phyloP scores from a whole-genome alignment of 257 asterid genomes.

The Solanum chiquidenum region DNA sequence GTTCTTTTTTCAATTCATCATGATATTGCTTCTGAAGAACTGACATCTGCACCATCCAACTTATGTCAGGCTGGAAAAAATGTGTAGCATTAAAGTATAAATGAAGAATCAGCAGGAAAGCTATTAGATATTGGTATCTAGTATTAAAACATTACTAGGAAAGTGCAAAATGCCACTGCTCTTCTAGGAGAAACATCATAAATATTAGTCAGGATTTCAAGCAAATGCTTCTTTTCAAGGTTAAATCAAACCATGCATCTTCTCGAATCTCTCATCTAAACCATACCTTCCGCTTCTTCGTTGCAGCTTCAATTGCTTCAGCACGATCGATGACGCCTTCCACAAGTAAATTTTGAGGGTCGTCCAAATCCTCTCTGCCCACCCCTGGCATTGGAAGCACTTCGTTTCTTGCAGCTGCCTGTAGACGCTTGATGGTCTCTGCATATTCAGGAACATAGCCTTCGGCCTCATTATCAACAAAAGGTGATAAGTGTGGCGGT shows the following conservation, averaged over 20 bases:
- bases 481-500: slow-evolving; percentile 97
- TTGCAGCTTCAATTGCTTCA: slow-evolving; percentile 77
- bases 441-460: slow-evolving; percentile 98
- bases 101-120: not conserved
- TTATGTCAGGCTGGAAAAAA: not conserved
- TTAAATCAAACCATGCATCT: not conserved
- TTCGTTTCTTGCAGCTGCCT: slow-evolving; percentile 83
- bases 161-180: not conserved
- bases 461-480: slow-evolving; percentile 92
- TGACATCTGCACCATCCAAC: slow-evolving; percentile 42
- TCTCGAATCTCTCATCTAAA: not conserved
- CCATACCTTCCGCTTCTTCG: slow-evolving; percentile 58
- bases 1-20: slow-evolving; percentile 54
- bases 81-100: not conserved
- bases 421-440: slow-evolving; percentile 70
- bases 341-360: slow-evolving; percentile 51
- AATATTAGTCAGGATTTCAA: not conserved
- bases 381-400: slow-evolving; percentile 90
- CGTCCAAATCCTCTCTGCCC: slow-evolving; percentile 73
- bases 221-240: not conserved
- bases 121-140: not conserved
- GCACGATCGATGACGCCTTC: slow-evolving; percentile 62
- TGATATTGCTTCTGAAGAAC: slow-evolving; percentile 46
- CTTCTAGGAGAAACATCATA: not conserved
- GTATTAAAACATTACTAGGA: not conserved